phyloP scores from a whole-genome alignment of 2,329 filamentous ascomycete genomes.

The Exserohilum rostratum region DNA sequence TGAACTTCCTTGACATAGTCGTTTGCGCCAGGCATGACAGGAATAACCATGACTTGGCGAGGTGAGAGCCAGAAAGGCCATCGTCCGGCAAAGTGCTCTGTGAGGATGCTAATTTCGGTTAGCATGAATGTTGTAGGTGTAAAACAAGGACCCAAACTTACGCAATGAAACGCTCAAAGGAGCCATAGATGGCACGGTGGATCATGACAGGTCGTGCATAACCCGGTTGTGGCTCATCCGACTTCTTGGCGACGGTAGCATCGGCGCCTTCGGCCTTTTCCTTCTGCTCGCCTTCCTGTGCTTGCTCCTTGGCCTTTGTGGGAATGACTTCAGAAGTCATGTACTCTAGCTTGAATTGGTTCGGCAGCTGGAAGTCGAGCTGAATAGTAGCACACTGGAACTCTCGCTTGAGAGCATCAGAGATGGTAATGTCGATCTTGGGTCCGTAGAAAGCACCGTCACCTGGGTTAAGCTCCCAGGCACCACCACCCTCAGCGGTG shows the following conservation, averaged over 20 bases:
- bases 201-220: constrained; percentile 86
- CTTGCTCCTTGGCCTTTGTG: constrained; percentile 44
- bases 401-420: constrained; percentile 82
- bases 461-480: constrained; percentile 91
- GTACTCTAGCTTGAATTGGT: constrained; percentile 88
- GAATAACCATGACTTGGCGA: constrained; percentile 80
- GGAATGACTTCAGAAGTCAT: constrained; percentile 70
- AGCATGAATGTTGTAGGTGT: constrained; percentile 5
- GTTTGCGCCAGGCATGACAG: constrained; percentile 73
- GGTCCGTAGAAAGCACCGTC: constrained; percentile 98
- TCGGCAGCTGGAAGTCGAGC: constrained; percentile 83
- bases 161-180: constrained; percentile 72
- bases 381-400: constrained; percentile 94
- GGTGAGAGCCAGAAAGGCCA: constrained; percentile 90
- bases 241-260: constrained; percentile 30
- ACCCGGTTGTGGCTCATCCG: constrained; percentile 48
- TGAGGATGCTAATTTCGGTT: constrained; percentile 62
- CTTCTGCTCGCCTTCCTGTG: constrained; percentile 34
- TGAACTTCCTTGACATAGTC: constrained; percentile 78
- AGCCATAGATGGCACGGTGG: constrained; percentile 78
- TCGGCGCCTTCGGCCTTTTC: constrained; percentile 24
- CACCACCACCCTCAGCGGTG: constrained; percentile 60
- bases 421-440: constrained; percentile 97
- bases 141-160: constrained; percentile 21
- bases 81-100: constrained; percentile 84